Evolutionary conservation across 2,329 filamentous ascomycete genomes (phyloP).

Genomic region (Neonectria hederae): DNA sequence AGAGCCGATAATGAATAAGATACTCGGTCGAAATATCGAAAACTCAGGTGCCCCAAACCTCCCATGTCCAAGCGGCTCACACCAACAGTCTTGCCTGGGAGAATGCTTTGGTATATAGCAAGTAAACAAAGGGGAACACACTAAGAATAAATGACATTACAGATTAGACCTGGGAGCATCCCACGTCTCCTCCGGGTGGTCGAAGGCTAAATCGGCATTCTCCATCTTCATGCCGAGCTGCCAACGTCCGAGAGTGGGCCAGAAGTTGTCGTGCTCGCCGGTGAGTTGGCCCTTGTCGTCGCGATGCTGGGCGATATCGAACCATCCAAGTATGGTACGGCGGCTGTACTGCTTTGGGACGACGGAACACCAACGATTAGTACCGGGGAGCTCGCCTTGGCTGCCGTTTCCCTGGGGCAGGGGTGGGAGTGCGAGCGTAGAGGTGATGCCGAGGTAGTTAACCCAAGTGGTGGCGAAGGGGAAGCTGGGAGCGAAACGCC

Average conservation of each 20-base stretch:
- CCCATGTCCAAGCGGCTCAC: constrained; percentile 4
- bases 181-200: constrained; percentile 41
- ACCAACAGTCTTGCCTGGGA: neutral
- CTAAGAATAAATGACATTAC: constrained; percentile 23
- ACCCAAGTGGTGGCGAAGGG: constrained; percentile 53
- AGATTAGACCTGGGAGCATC: constrained; percentile 39
- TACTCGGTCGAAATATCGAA: neutral
- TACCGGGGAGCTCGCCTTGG: constrained; percentile 56
- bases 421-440: constrained; percentile 59
- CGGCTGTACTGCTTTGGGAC: constrained; percentile 44
- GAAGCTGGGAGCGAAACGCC: constrained; percentile 54
- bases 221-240: constrained; percentile 54
- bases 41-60: constrained; percentile 22
- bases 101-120: neutral
- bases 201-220: constrained; percentile 47
- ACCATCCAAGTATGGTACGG: constrained; percentile 55
- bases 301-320: constrained; percentile 55
- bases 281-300: constrained; percentile 32
- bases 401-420: constrained; percentile 53
- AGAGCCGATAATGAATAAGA: neutral
- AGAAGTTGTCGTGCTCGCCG: constrained; percentile 53
- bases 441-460: constrained; percentile 53
- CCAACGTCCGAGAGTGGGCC: constrained; percentile 58
- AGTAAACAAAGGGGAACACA: neutral
- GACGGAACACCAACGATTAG: constrained; percentile 56